Percentiles rank a stretch among this genome's conserved stretches.
phyloP scores from a whole-genome alignment of 345 rosid species.

The Gossypium turneri region DNA sequence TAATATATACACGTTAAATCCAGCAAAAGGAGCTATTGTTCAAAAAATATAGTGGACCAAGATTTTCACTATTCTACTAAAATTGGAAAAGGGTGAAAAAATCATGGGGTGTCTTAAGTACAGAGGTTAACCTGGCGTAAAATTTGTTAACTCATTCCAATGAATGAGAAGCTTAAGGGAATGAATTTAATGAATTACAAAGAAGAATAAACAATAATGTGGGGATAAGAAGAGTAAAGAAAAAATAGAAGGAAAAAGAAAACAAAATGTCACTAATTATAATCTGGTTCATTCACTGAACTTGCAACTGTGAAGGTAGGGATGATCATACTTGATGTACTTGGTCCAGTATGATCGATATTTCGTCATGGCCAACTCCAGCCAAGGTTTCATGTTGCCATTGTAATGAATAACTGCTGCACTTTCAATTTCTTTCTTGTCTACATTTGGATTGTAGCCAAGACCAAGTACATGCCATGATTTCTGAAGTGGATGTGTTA shows the following conservation, averaged over 20 bases:
- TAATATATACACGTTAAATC: neutral
- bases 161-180: constrained; percentile 14
- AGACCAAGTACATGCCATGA: constrained; percentile 97
- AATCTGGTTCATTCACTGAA: constrained; percentile 45
- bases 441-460: constrained; percentile 90
- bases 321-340: constrained; percentile 84
- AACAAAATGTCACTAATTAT: neutral
- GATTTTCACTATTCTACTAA: constrained; percentile 10
- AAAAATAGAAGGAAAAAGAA: neutral
- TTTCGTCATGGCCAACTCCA: constrained; percentile 92
- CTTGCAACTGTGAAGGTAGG: constrained; percentile 75
- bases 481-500: constrained; percentile 82
- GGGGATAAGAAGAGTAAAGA: constrained; percentile 21
- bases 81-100: neutral
- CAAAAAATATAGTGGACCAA: constrained; percentile 19
- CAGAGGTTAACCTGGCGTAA: constrained; percentile 23
- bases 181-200: constrained; percentile 42
- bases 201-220: constrained; percentile 36
- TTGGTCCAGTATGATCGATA: constrained; percentile 86
- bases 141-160: constrained; percentile 21
- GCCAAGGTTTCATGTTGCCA: constrained; percentile 99
- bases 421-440: constrained; percentile 64
- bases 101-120: constrained; percentile 22
- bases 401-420: constrained; percentile 96
- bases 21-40: constrained; percentile 3